phyloP scores from a whole-genome alignment of 2,329 filamentous ascomycete species.

The Aspergillus clavatus region DNA sequence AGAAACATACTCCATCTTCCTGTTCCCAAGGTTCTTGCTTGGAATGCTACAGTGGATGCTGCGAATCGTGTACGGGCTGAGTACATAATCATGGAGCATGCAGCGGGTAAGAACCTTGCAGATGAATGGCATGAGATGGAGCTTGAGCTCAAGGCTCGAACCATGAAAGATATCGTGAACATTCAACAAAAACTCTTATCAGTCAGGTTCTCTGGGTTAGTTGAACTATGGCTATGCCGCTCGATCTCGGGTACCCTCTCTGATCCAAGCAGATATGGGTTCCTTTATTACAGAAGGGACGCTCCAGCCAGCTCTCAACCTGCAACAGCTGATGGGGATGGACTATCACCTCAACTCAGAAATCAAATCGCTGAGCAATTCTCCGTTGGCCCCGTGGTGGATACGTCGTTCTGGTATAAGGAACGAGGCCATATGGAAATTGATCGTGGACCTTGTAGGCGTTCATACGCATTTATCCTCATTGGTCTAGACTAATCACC shows the following conservation, averaged over 20 bases:
- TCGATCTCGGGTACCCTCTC: slow-evolving; percentile 1
- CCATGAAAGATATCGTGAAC: slow-evolving; percentile 27
- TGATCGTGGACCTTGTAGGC: slow-evolving; percentile 38
- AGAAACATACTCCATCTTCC: slow-evolving; percentile 12
- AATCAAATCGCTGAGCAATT: slow-evolving; percentile 28
- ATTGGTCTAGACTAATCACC: neutral
- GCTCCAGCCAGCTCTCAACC: slow-evolving; percentile 28
- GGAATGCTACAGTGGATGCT: slow-evolving; percentile 11
- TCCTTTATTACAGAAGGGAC: slow-evolving; percentile 33
- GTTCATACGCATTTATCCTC: slow-evolving; percentile 5
- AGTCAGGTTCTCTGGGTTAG: slow-evolving; percentile 32
- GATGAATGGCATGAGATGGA: slow-evolving; percentile 25
- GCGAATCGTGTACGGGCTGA: slow-evolving; percentile 19
- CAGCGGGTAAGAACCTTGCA: slow-evolving; percentile 20
- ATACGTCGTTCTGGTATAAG: slow-evolving; percentile 31
- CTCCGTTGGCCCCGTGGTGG: slow-evolving; percentile 34
- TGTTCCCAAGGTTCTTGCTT: slow-evolving; percentile 15
- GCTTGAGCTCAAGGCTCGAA: slow-evolving; percentile 8
- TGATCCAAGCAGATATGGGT: slow-evolving; percentile 29
- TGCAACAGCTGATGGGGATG: slow-evolving; percentile 18
- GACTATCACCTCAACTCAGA: slow-evolving; percentile 24
- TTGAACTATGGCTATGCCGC: slow-evolving; percentile 7
- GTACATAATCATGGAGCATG: slow-evolving; percentile 28
- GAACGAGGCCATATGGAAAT: slow-evolving; percentile 28
- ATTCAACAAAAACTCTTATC: slow-evolving; percentile 37